phyloP scores from a whole-genome alignment of 2,329 filamentous ascomycete genomes.

The Hypoxylon sp. region DNA sequence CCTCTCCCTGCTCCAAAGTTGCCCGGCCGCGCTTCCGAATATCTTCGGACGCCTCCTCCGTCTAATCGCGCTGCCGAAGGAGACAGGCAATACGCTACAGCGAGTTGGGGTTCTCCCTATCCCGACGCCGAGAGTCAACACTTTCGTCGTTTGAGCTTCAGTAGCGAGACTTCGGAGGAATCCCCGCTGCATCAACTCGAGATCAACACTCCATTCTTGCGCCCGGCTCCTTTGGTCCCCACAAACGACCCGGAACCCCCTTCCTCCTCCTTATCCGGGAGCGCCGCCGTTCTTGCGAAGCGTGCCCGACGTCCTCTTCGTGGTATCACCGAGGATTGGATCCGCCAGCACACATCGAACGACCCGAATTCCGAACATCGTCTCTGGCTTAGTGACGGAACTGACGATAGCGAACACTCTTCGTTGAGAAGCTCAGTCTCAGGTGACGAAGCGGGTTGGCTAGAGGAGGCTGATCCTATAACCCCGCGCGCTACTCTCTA shows the following conservation, averaged over 20 bases:
- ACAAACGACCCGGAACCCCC: slow-evolving; percentile 48
- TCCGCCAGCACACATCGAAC: slow-evolving; percentile 81
- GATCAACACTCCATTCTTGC: slow-evolving; percentile 68
- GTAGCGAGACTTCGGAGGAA: slow-evolving; percentile 67
- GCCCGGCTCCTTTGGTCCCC: slow-evolving; percentile 59
- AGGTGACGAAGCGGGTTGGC: slow-evolving; percentile 56
- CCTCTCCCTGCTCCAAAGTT: slow-evolving; percentile 66
- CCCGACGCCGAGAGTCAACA: slow-evolving; percentile 66
- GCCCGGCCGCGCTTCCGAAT: slow-evolving; percentile 61
- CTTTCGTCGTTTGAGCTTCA: slow-evolving; percentile 60
- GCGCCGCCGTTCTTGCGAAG: slow-evolving; percentile 69
- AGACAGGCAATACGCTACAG: slow-evolving; percentile 66
- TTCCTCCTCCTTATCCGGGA: slow-evolving; percentile 51
- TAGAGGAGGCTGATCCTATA: slow-evolving; percentile 56
- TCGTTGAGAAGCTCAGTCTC: slow-evolving; percentile 73
- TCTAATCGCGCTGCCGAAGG: slow-evolving; percentile 44
- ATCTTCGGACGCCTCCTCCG: slow-evolving; percentile 59
- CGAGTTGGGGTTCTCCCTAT: slow-evolving; percentile 93
- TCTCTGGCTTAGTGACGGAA: slow-evolving; percentile 85
- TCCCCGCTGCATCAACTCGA: slow-evolving; percentile 68
- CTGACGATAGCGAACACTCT: slow-evolving; percentile 76
- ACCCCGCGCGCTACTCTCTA: slow-evolving; percentile 56
- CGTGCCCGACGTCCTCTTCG: slow-evolving; percentile 65
- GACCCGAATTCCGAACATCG: slow-evolving; percentile 73
- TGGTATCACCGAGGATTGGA: slow-evolving; percentile 84